These are phyloP conservation scores for Podaxis carcinomalis DNA, from an alignment of 768 basidiomycete genomes.

Conservation along the genomic window DNA sequence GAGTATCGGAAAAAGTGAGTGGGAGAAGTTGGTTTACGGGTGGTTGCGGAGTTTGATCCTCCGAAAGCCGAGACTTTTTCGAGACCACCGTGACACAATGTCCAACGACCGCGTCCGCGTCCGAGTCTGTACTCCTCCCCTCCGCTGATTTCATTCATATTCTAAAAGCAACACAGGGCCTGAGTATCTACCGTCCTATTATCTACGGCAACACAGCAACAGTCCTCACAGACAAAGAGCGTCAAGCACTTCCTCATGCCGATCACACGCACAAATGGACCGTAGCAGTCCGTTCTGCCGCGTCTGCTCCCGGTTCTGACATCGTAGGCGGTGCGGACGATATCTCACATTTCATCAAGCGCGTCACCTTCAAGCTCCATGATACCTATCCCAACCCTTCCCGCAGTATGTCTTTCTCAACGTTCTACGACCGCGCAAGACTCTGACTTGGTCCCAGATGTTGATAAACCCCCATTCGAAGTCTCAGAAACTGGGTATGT, in stretches of 20 bases:
- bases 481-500: slow-evolving; percentile 91
- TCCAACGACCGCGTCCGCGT: slow-evolving; percentile 73
- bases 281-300: slow-evolving; percentile 87
- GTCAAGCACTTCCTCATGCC: slow-evolving; percentile 44
- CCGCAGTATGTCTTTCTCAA: slow-evolving; percentile 57
- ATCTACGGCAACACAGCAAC: slow-evolving; percentile 94
- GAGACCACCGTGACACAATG: slow-evolving; percentile 5
- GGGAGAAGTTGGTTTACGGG: slow-evolving; percentile 23
- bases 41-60: slow-evolving; percentile 42
- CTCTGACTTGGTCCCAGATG: slow-evolving; percentile 40
- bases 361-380: slow-evolving; percentile 96
- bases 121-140: slow-evolving; percentile 49
- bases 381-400: slow-evolving; percentile 92
- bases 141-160: slow-evolving; percentile 7
- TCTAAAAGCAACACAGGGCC: slow-evolving; percentile 48
- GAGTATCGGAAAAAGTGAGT: slow-evolving; percentile 20
- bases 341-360: slow-evolving; percentile 86
- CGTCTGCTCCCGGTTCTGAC: slow-evolving; percentile 67
- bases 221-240: slow-evolving; percentile 71
- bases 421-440: neutral
- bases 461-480: slow-evolving; percentile 93
- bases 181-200: slow-evolving; percentile 84
- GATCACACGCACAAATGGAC: slow-evolving; percentile 98
- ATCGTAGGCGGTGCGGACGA: slow-evolving; percentile 90
- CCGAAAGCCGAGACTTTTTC: slow-evolving; percentile 26